These are phyloP conservation scores for Phytophthora citricola DNA, from an alignment of 352 stramenopile genomes.

Conservation along the genomic window DNA sequence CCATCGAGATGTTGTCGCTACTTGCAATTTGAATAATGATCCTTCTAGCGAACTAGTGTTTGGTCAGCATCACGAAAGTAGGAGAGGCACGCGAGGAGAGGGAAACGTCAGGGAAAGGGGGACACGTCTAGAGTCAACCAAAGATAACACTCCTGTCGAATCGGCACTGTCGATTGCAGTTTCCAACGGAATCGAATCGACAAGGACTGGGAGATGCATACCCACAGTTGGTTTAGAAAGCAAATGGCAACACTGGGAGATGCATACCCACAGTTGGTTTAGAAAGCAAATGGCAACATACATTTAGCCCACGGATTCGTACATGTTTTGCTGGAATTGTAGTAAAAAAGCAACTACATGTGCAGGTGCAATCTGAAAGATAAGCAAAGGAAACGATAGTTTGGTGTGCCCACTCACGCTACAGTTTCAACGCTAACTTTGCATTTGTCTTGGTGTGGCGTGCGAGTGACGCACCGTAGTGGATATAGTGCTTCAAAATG, in stretches of 20 bases:
- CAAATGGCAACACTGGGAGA: no score
- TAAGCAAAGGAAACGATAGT: no score
- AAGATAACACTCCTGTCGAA: slow-evolving; percentile 8
- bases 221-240: neutral
- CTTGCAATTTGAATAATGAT: slow-evolving; percentile 15
- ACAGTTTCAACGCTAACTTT: slow-evolving; percentile 10
- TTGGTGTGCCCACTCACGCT: neutral
- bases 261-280: no score
- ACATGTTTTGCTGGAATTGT: no score
- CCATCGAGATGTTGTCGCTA: slow-evolving; percentile 8
- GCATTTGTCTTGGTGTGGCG: slow-evolving; percentile 2
- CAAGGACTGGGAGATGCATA: neutral
- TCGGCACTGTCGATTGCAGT: neutral
- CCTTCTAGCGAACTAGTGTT: neutral
- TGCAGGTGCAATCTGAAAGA: neutral
- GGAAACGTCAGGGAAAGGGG: slow-evolving; percentile 2
- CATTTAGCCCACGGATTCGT: no score
- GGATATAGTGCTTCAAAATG: neutral
- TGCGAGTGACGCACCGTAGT: slow-evolving; percentile 5
- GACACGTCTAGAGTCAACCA: slow-evolving; percentile 2
- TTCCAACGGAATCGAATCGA: slow-evolving; percentile 7
- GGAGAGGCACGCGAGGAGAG: slow-evolving; percentile 5
- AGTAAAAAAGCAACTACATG: neutral
- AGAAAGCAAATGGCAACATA: no score
- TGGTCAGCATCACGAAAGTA: neutral